Evolutionary conservation across 1,284 basidiomycete species (phyloP).

Genomic region (Boletellus deceptivus): DNA sequence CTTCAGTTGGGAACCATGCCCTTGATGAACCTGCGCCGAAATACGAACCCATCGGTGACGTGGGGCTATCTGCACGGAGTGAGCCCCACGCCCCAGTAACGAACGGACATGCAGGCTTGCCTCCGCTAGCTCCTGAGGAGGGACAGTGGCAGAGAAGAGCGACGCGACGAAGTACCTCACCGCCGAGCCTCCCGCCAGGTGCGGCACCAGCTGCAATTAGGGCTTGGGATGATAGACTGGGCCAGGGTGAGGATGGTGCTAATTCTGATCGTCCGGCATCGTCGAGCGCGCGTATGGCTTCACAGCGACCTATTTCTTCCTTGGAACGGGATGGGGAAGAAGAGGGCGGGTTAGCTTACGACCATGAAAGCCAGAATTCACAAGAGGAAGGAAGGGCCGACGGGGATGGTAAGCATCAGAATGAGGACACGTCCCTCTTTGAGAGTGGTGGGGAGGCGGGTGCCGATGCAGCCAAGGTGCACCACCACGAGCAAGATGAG

Average conservation of each 20-base stretch:
- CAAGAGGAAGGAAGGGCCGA: constrained; percentile 9
- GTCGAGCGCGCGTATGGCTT: constrained; percentile 31
- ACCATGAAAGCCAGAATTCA: constrained; percentile 14
- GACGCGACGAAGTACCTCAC: constrained; percentile 29
- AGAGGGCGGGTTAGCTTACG: constrained; percentile 25
- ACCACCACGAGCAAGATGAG: constrained; percentile 4
- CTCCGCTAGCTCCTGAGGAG: constrained; percentile 12
- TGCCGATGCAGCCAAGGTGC: background rate
- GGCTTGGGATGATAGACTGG: constrained; percentile 32
- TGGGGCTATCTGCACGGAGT: constrained; percentile 8
- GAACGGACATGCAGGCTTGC: constrained; percentile 15
- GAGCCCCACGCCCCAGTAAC: constrained; percentile 21
- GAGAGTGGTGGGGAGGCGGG: constrained; percentile 12
- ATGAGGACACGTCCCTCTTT: constrained; percentile 12
- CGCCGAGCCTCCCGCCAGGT: constrained; percentile 34
- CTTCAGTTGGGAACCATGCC: constrained; percentile 14
- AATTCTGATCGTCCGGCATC: constrained; percentile 37
- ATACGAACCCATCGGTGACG: constrained; percentile 21
- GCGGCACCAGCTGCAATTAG: constrained; percentile 35
- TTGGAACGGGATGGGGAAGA: constrained; percentile 35
- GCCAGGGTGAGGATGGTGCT: constrained; percentile 31
- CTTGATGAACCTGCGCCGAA: constrained; percentile 28
- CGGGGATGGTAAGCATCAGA: constrained; percentile 14
- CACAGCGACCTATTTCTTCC: constrained; percentile 37
- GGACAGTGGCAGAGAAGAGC: constrained; percentile 21